A percentile compares a stretch with the other conserved stretches of the same genome.
Evolutionary conservation across 2,329 filamentous ascomycete genomes (phyloP).

Genomic region (Fusarium napiforme): DNA sequence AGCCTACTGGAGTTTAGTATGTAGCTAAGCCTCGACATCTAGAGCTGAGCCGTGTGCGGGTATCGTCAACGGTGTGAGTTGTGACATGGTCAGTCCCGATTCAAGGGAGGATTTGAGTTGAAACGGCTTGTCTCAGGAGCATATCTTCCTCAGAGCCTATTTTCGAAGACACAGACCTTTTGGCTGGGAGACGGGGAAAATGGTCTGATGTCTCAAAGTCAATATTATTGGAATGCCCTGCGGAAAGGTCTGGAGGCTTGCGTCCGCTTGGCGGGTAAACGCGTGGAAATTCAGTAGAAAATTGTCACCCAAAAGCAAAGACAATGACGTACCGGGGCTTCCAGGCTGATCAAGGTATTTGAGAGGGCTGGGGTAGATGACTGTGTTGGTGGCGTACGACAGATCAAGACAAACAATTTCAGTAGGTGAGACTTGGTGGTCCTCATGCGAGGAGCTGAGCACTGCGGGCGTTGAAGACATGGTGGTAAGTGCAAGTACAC

Average conservation of each 20-base stretch:
- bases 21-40: background rate
- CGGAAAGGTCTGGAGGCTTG: background rate
- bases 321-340: constrained; percentile 4
- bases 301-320: background rate
- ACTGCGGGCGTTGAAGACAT: constrained; percentile 13
- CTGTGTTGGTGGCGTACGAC: constrained; percentile 31
- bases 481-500: background rate
- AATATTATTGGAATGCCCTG: constrained; percentile 22
- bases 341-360: background rate
- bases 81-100: background rate
- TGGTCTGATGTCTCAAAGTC: constrained; percentile 7
- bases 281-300: background rate
- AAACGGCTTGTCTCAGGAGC: constrained; percentile 7
- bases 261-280: constrained; percentile 3
- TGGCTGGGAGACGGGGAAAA: background rate
- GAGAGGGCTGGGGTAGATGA: background rate
- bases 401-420: constrained; percentile 24
- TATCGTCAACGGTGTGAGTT: constrained; percentile 4
- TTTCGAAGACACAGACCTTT: background rate
- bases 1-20: background rate
- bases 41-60: background rate
- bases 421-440: background rate
- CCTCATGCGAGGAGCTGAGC: constrained; percentile 7
- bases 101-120: background rate
- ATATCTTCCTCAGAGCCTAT: background rate